Conservation (phyloP, 2,329 filamentous ascomycete genomes). For the Gaeumannomyces tritici region DNA sequence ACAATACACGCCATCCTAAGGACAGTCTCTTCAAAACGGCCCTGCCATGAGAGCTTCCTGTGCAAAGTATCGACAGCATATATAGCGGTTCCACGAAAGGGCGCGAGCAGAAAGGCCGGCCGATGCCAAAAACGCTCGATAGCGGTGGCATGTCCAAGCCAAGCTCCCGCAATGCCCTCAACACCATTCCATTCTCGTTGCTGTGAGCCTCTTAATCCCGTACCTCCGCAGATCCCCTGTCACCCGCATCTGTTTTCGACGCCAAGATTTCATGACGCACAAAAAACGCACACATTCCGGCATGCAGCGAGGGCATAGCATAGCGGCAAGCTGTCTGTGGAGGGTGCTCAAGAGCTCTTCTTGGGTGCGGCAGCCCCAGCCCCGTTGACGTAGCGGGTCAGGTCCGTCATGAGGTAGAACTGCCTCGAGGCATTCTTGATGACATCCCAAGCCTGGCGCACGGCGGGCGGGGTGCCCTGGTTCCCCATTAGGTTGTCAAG, state of each 20-base stretch:
- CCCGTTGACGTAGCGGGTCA: conserved; percentile 60
- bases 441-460: conserved; percentile 69
- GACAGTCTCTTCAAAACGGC: background rate
- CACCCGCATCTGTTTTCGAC: background rate
- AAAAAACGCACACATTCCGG: background rate
- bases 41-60: background rate
- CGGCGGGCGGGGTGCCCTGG: conserved; percentile 75
- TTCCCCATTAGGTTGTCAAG: conserved; percentile 75
- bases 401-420: conserved; percentile 70
- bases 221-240: background rate
- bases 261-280: background rate
- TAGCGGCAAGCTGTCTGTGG: background rate
- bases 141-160: background rate
- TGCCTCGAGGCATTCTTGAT: conserved; percentile 66
- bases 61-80: background rate
- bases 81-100: background rate
- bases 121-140: background rate
- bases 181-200: background rate
- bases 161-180: background rate
- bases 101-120: background rate
- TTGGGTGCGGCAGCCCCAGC: conserved; percentile 43
- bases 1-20: background rate
- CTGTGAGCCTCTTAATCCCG: background rate
- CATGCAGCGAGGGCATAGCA: background rate
- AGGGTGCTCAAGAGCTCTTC: conserved; percentile 50